Percentiles rank a stretch among this genome's conserved stretches.
These are phyloP conservation scores for Dendrobium nobile DNA, from an alignment of 106 monocot genomes.

Conservation along the genomic window DNA sequence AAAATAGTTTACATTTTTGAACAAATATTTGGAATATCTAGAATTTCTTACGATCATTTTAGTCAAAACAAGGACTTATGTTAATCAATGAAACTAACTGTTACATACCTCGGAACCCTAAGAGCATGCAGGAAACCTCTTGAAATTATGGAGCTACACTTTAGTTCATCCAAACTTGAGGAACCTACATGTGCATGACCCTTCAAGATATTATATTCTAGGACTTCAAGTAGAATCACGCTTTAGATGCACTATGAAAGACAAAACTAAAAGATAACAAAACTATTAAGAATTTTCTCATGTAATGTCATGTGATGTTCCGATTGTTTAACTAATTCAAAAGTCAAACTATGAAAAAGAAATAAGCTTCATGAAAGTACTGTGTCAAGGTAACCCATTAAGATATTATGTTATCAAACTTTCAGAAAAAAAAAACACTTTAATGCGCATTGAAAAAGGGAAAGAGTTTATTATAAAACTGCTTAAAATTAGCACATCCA, in stretches of 20 bases:
- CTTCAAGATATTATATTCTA: slow-evolving; percentile 7
- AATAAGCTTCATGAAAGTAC: neutral
- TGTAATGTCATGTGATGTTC: neutral
- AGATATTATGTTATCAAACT: neutral
- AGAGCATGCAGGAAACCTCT: neutral
- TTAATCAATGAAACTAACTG: slow-evolving; percentile 4
- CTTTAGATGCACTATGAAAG: neutral
- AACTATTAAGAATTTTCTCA: neutral
- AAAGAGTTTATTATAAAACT: neutral
- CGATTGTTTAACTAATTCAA: neutral
- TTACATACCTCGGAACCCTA: slow-evolving; percentile 6
- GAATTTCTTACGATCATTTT: neutral
- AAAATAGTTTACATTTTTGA: neutral
- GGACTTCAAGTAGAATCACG: neutral
- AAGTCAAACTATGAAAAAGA: neutral
- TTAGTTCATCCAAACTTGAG: slow-evolving; percentile 8
- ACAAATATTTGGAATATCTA: neutral
- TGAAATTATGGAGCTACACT: neutral
- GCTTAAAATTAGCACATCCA: neutral
- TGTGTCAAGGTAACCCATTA: neutral
- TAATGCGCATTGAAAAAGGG: neutral
- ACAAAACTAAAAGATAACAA: neutral
- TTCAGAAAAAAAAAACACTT: neutral
- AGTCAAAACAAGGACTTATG: neutral
- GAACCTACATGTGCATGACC: slow-evolving; percentile 6